Conservation (phyloP, 768 basidiomycete genomes). For the Trametes cubensis region DNA sequence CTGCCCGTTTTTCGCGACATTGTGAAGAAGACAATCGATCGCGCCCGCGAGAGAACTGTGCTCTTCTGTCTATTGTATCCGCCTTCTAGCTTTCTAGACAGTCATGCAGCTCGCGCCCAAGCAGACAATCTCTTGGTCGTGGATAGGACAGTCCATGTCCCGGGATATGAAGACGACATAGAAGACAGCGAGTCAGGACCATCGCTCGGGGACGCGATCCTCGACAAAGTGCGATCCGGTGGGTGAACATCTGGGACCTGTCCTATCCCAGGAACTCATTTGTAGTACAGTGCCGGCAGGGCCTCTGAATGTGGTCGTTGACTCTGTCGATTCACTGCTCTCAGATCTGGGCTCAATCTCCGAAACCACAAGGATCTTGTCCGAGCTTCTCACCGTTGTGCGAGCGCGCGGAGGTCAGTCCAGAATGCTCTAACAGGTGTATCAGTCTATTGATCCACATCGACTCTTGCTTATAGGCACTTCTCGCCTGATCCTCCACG, state of each 20-base stretch:
- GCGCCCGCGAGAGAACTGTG: conserved; percentile 36
- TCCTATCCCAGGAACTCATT: neutral
- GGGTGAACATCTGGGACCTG: conserved; percentile 3
- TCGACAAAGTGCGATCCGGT: conserved; percentile 46
- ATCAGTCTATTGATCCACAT: neutral
- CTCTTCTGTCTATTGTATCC: conserved; percentile 64
- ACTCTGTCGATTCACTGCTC: conserved; percentile 69
- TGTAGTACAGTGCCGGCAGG: conserved; percentile 41
- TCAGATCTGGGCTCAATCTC: conserved; percentile 60
- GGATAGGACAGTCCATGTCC: conserved; percentile 54
- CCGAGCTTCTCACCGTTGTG: conserved; percentile 47
- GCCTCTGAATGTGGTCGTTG: conserved; percentile 66
- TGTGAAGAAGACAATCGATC: conserved; percentile 11
- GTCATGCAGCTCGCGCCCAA: conserved; percentile 23
- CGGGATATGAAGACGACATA: conserved; percentile 50
- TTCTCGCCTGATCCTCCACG: conserved; percentile 65
- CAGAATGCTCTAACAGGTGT: neutral
- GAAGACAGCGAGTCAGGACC: conserved; percentile 34
- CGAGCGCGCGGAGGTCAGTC: conserved; percentile 53
- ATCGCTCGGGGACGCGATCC: conserved; percentile 30
- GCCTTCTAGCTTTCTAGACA: conserved; percentile 47
- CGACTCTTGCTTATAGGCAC: conserved; percentile 38
- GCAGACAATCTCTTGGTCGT: conserved; percentile 42
- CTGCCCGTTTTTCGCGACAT: conserved; percentile 28
- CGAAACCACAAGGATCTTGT: conserved; percentile 55